phyloP scores from a whole-genome alignment of 23 red algal genomes.

The Chondrus crispus region DNA sequence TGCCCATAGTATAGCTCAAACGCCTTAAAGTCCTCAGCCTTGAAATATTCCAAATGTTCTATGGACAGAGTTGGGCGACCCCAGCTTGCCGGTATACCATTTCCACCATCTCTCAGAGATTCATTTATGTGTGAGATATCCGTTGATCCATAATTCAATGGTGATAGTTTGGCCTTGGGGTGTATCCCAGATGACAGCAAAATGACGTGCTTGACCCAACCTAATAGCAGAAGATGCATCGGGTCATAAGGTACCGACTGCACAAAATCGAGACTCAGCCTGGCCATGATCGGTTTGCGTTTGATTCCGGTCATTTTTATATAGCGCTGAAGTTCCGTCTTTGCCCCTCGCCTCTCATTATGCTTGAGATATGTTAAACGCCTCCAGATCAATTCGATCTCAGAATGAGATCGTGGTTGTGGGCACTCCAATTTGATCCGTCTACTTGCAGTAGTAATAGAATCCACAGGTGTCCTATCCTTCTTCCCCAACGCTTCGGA shows the following conservation, averaged over 20 bases:
- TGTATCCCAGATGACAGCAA: background rate
- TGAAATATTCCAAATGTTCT: background rate
- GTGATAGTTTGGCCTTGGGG: background rate
- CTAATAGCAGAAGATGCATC: background rate
- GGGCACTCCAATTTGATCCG: background rate
- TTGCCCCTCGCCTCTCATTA: background rate
- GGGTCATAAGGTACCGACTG: constrained; percentile 13
- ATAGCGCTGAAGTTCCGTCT: background rate
- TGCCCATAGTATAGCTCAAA: background rate
- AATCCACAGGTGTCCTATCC: no score
- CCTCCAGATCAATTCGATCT: background rate
- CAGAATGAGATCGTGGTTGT: background rate
- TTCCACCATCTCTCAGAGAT: background rate
- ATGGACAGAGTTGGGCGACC: background rate
- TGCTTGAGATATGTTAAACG: background rate
- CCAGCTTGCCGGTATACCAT: background rate
- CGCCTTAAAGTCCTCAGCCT: constrained; percentile 12
- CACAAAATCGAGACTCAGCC: background rate
- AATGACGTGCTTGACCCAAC: background rate
- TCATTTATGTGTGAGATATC: background rate
- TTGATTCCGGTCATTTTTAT: background rate
- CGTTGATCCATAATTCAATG: no score
- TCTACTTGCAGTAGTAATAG: no score
- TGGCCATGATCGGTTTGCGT: background rate
- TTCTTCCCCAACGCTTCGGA: no score